Conservation (phyloP, 1,139 yeast species). For the Suhomyces chickasaworum region DNA sequence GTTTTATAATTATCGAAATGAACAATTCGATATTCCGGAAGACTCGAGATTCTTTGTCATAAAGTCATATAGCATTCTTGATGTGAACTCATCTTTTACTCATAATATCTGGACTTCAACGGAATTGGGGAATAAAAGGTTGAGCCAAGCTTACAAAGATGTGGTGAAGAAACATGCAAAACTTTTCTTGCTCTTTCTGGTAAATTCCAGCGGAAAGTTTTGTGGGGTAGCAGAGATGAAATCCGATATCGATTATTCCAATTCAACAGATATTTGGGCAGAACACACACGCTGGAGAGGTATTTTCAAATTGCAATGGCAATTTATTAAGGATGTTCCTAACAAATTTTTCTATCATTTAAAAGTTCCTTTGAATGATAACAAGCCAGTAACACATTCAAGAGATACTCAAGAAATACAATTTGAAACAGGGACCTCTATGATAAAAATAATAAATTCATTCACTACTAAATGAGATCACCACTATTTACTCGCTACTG, state of each 20-base stretch:
- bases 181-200: constrained; percentile 56
- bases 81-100: constrained; percentile 51
- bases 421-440: constrained; percentile 46
- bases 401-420: constrained; percentile 61
- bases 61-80: constrained; percentile 52
- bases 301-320: constrained; percentile 56
- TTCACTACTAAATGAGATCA: constrained; percentile 14
- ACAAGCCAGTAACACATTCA: constrained; percentile 58
- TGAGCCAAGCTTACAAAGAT: constrained; percentile 40
- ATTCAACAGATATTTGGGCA: constrained; percentile 49
- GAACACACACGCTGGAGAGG: constrained; percentile 54
- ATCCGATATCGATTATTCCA: constrained; percentile 37
- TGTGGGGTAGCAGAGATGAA: constrained; percentile 66
- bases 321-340: constrained; percentile 51
- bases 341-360: constrained; percentile 49
- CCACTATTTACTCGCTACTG: not conserved
- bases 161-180: constrained; percentile 25
- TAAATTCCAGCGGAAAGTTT: constrained; percentile 59
- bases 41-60: constrained; percentile 54
- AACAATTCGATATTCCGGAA: constrained; percentile 17
- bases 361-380: constrained; percentile 46
- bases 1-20: constrained; percentile 24
- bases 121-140: constrained; percentile 54
- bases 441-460: constrained; percentile 46
- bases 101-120: constrained; percentile 64